Percentiles rank a stretch among this genome's conserved stretches.
phyloP scores from a whole-genome alignment of 1,284 basidiomycete genomes.

The Microbotryum saponariae region DNA sequence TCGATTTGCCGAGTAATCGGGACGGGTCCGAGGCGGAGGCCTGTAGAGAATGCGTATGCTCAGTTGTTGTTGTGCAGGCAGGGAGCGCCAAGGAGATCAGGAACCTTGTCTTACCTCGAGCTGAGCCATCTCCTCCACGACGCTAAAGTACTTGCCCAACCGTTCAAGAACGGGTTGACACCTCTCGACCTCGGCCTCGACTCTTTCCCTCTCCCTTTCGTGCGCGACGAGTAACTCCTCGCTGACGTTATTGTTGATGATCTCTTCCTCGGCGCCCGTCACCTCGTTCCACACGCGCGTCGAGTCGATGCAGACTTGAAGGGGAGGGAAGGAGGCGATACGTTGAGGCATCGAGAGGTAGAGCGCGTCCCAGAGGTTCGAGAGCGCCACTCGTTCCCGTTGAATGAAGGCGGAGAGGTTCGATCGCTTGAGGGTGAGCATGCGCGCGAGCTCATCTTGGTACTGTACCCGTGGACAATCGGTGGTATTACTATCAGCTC shows the following conservation, averaged over 20 bases:
- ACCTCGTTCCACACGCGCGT: constrained; percentile 15
- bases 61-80: too few species aligned
- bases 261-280: constrained; percentile 17
- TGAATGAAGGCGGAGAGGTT: constrained; percentile 78
- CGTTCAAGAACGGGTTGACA: constrained; percentile 69
- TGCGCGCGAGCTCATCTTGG: constrained; percentile 79
- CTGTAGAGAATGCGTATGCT: constrained; percentile 14
- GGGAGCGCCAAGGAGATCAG: neutral
- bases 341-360: constrained; percentile 77
- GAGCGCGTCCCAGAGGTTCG: constrained; percentile 72
- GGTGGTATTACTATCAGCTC: neutral
- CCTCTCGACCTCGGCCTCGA: constrained; percentile 69
- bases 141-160: constrained; percentile 80
- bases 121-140: constrained; percentile 85
- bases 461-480: constrained; percentile 47
- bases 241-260: constrained; percentile 65
- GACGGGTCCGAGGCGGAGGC: constrained; percentile 69
- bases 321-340: constrained; percentile 37
- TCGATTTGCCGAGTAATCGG: constrained; percentile 66
- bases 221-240: constrained; percentile 81
- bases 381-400: constrained; percentile 74
- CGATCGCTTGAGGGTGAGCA: constrained; percentile 79
- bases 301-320: constrained; percentile 21
- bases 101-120: constrained; percentile 49
- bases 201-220: constrained; percentile 72